phyloP scores from a whole-genome alignment of 2,329 filamentous ascomycete species.

The Dactylellina drechsleri region DNA sequence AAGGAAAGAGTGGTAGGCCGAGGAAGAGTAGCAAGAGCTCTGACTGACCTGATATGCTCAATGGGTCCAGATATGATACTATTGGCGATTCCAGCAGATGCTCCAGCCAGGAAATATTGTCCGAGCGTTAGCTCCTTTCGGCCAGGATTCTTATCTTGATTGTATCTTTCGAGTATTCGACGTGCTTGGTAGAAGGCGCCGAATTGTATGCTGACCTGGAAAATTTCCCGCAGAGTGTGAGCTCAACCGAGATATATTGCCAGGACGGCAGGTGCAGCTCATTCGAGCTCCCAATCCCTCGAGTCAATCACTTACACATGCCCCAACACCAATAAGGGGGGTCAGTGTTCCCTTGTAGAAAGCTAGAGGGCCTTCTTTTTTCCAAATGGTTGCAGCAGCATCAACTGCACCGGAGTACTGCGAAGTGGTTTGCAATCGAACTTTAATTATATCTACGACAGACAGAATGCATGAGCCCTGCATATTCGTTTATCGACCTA shows the following conservation, averaged over 20 bases:
- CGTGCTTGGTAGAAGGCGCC: conserved; percentile 94
- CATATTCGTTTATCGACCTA: conserved; percentile 56
- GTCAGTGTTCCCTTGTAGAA: conserved; percentile 99
- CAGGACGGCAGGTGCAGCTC: conserved; percentile 4
- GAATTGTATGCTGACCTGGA: conserved; percentile 82
- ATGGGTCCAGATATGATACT: conserved; percentile 60
- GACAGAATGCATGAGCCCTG: conserved; percentile 58
- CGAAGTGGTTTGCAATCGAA: conserved; percentile 88
- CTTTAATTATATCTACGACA: conserved; percentile 85
- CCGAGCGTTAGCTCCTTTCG: conserved; percentile 73
- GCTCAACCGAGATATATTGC: conserved; percentile 20
- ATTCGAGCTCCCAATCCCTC: conserved; percentile 35
- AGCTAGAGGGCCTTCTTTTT: conserved; percentile 84
- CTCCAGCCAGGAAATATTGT: conserved; percentile 90
- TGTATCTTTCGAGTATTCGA: conserved; percentile 81
- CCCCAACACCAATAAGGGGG: conserved; percentile 92
- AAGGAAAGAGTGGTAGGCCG: no score
- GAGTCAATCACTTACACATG: conserved; percentile 72
- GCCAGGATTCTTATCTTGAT: conserved; percentile 65
- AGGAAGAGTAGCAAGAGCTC: conserved; percentile 20
- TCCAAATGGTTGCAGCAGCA: conserved; percentile 84
- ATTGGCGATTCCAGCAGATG: conserved; percentile 92
- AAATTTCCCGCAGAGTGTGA: conserved; percentile 62
- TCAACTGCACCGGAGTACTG: conserved; percentile 82
- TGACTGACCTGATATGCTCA: conserved; percentile 48